phyloP scores from a whole-genome alignment of 1,139 yeast species.

The Hyphopichia pseudoburtonii region DNA sequence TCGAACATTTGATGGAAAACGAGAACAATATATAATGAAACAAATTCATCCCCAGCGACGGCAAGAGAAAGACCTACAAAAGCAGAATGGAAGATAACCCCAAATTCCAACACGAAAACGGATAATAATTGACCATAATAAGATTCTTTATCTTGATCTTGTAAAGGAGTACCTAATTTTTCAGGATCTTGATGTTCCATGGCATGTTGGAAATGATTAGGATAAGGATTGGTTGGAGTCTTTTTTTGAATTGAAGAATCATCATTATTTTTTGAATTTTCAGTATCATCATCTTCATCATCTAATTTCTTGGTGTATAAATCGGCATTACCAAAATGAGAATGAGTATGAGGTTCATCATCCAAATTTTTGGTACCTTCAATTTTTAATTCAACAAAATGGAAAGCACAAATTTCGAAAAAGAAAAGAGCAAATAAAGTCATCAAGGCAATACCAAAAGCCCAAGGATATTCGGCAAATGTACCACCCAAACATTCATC shows the following conservation, averaged over 20 bases:
- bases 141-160: conserved; percentile 32
- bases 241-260: background rate
- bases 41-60: conserved; percentile 70
- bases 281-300: conserved; percentile 14
- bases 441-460: conserved; percentile 62
- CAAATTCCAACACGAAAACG: conserved; percentile 73
- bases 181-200: conserved; percentile 56
- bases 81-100: conserved; percentile 78
- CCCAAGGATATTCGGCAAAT: conserved; percentile 61
- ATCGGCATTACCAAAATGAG: conserved; percentile 50
- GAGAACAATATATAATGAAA: conserved; percentile 72
- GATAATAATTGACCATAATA: conserved; percentile 44
- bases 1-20: conserved; percentile 92
- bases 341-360: conserved; percentile 38
- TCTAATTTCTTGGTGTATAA: conserved; percentile 26
- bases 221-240: conserved; percentile 25
- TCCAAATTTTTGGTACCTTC: conserved; percentile 12
- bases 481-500: conserved; percentile 55
- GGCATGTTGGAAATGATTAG: conserved; percentile 50
- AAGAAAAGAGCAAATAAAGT: conserved; percentile 53
- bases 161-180: conserved; percentile 40
- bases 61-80: conserved; percentile 77
- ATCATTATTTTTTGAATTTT: conserved; percentile 13
- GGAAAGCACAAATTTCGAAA: conserved; percentile 55
- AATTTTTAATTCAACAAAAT: conserved; percentile 43